These are phyloP conservation scores for Talaromyces sp. DNA, from an alignment of 2,329 filamentous ascomycete genomes.

Conservation along the genomic window DNA sequence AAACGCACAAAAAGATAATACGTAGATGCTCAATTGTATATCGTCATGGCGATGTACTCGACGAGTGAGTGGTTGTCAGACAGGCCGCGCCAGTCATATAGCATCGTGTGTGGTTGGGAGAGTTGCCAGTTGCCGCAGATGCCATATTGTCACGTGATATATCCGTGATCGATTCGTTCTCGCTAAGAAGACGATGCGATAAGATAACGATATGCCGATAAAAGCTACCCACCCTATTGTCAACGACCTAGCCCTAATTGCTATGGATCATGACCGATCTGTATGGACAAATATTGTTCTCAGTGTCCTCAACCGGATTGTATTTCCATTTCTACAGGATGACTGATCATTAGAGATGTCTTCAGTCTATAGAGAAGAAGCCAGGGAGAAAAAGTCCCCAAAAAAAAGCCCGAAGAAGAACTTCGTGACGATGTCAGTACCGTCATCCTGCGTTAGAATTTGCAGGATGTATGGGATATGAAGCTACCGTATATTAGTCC, in stretches of 20 bases:
- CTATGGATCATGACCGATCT: too few relatives aligned
- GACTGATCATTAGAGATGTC: neutral
- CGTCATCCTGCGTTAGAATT: neutral
- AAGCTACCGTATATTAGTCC: neutral
- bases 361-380: neutral
- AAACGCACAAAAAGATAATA: neutral
- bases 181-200: neutral
- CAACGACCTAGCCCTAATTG: neutral
- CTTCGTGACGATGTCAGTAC: neutral
- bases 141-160: slow-evolving; percentile 12
- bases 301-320: too few relatives aligned
- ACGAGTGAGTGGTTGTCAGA: neutral
- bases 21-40: slow-evolving; percentile 2
- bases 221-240: neutral
- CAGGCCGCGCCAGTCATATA: neutral
- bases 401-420: neutral
- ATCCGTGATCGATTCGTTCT: neutral
- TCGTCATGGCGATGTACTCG: slow-evolving; percentile 11
- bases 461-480: too few relatives aligned
- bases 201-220: slow-evolving; percentile 5
- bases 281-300: too few relatives aligned
- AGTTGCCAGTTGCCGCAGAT: slow-evolving; percentile 9
- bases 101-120: slow-evolving; percentile 12
- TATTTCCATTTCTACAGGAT: neutral
- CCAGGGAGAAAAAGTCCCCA: neutral